Base-by-base conservation (phyloP, 345 rosid genomes). In the Zanthoxylum bungeanum region DNA sequence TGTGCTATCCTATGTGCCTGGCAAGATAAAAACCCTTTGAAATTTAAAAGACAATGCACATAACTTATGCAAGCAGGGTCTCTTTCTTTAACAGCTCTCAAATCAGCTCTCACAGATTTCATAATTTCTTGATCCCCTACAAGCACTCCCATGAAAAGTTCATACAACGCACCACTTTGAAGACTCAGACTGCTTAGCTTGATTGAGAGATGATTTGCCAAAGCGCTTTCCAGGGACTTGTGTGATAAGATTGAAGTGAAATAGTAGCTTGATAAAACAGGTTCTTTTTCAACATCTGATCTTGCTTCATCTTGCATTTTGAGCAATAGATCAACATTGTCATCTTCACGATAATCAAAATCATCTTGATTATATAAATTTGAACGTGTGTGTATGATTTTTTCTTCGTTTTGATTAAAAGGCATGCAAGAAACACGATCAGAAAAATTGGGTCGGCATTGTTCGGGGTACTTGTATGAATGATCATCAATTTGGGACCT, bases 11-110 rank as follows among this genome's bases (percentile, higher is more conserved):
- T 80, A 69, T 95, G 99, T 7, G 97, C 82, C 77, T 95, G 96
- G 21, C 87, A 83, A 0, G 98, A 91, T 2, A 89, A 60, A 74
- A 95, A 95, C 1, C 97, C 99, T 60, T 92, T 92, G 68, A 84
- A 95, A 74, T 85, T 86, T 64, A 92, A 75, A 75, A 95, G 83
- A 67, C 93, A 92, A 72, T 89, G 98, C 39, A 81, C 92, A 52
- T 89, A 85, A 74, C 93, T 87, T 1, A 81, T 68, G 62, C 98
- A 95, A 16, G 98, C 97, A 1, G 98, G 99, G 72, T 92, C 99
- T 47, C 98, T 80, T 11, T 89, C 90, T 36, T 87, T 88, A 0
- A 77, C 92, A 0, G 96, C 99, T 44, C 76, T 80, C 63, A 90
- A 77, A 73, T 95, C 97, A 16, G 61, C 85, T 75, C 79, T 84